Evolutionary conservation across 192 early-diverging fungal genomes (phyloP).

Genomic region (Jimgerdemannia flammicorona): DNA sequence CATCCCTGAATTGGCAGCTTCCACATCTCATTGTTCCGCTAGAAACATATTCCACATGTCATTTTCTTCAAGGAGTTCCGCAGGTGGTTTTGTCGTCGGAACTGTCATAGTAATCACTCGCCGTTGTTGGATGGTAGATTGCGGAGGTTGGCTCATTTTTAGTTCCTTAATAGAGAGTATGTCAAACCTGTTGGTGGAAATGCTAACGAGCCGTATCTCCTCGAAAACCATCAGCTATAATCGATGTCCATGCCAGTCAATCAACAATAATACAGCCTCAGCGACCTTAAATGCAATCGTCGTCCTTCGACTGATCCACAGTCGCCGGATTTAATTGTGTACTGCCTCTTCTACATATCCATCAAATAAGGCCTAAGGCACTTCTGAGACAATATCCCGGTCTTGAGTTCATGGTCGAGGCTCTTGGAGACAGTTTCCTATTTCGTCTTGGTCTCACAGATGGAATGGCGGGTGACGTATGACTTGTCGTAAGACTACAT

Average conservation of each 20-base stretch:
- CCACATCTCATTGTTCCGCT: slow-evolving; percentile 39
- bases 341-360: slow-evolving; percentile 2
- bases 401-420: slow-evolving; percentile 13
- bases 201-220: no score
- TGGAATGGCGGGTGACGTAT: slow-evolving; percentile 3
- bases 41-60: slow-evolving; percentile 49
- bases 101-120: no score
- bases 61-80: slow-evolving; percentile 26
- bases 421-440: slow-evolving; percentile 7
- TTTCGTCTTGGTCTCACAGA: background rate
- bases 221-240: no score
- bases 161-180: no score
- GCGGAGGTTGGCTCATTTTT: no score
- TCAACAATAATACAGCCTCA: no score
- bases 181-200: no score
- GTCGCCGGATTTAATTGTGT: slow-evolving; percentile 12
- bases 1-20: slow-evolving; percentile 11
- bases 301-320: background rate
- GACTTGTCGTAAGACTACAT: background rate
- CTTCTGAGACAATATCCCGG: slow-evolving; percentile 9
- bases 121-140: no score
- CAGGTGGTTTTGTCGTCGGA: slow-evolving; percentile 15
- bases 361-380: slow-evolving; percentile 9
- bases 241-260: background rate
- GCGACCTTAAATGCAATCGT: no score